Evolutionary conservation across 805 yeast genomes (phyloP), one percentile per base, ranked within the genome.

Genomic region (Tetrapisispora fleetii): DNA sequence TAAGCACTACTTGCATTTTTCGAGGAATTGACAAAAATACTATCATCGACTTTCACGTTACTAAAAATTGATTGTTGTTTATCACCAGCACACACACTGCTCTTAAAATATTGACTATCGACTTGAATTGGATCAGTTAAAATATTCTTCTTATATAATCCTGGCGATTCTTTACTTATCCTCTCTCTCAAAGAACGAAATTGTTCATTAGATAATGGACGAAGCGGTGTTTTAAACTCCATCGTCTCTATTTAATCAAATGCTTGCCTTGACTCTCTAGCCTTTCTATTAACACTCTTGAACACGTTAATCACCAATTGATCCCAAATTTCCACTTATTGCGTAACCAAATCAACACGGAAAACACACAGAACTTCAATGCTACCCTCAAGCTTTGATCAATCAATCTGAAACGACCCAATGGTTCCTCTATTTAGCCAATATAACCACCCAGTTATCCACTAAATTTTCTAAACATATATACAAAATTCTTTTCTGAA

Each of bases 131-230:
- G 45, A 22, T 45, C 43, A 8, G 48, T 40, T 19, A 46, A 35
- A 18, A 40, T n/a, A 46, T 54, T 59, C 45, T 52, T 50, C 46
- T 52, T 59, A 47, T 64, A 63, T 30, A 63, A 50, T 30, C 46
- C 51, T 6, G 67, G 66, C 1, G 66, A 56, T 30, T 64, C 66
- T 32, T 48, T 55, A 9, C 59, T 56, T 22, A 57, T 51, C 46
- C 45, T 55, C 19, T 51, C 57, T 43, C 59, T 51, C 30, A 62
- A 28, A 2, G 57, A 50, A 14, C 48, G 50, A 17, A 59, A 52
- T 40, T 58, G 54, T 30, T 57, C 59, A 28, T 49, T 48, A 4
- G 61, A 54, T 16, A 62, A 44, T n/a, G 56, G 56, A 33, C 55
- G 52, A 33, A 49, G 37, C 14, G 63, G 62, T 18, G 59, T 56